Evolutionary conservation across 73 alveolate genomes (phyloP).

Genomic region (Tetrahymena malaccensis): DNA sequence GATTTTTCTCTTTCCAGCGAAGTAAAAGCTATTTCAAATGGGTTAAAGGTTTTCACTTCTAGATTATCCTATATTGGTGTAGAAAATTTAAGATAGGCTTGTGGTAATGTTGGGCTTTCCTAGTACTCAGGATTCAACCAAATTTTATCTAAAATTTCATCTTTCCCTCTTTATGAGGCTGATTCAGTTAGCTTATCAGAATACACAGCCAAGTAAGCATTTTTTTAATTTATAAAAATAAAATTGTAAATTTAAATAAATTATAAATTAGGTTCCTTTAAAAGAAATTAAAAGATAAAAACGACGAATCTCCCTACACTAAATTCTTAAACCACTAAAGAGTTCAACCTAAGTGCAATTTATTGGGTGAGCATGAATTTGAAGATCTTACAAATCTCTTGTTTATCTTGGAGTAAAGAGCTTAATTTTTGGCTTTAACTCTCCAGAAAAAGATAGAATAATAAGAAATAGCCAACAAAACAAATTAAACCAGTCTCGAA

Average conservation of each 20-base stretch:
- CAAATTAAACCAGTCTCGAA: background rate
- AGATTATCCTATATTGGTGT: background rate
- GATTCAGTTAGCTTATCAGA: background rate
- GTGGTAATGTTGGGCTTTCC: background rate
- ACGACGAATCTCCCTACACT: background rate
- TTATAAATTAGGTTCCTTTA: background rate
- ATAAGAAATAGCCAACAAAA: background rate
- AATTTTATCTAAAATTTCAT: background rate
- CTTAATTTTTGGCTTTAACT: background rate
- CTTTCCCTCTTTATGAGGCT: background rate
- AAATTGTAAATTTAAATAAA: too few relatives aligned
- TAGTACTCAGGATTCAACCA: background rate
- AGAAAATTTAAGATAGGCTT: background rate
- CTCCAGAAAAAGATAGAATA: background rate
- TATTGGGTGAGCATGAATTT: background rate
- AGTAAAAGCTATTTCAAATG: background rate
- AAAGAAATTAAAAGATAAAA: background rate
- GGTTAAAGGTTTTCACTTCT: background rate
- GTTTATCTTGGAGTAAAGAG: background rate
- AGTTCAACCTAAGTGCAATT: background rate
- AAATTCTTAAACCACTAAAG: background rate
- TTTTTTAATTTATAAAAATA: too few relatives aligned
- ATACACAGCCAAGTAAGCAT: background rate
- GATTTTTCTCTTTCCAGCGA: background rate
- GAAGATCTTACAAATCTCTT: background rate